These are phyloP conservation scores for Diplogelasinospora grovesii DNA, from an alignment of 495 filamentous ascomycete species.

Conservation along the genomic window DNA sequence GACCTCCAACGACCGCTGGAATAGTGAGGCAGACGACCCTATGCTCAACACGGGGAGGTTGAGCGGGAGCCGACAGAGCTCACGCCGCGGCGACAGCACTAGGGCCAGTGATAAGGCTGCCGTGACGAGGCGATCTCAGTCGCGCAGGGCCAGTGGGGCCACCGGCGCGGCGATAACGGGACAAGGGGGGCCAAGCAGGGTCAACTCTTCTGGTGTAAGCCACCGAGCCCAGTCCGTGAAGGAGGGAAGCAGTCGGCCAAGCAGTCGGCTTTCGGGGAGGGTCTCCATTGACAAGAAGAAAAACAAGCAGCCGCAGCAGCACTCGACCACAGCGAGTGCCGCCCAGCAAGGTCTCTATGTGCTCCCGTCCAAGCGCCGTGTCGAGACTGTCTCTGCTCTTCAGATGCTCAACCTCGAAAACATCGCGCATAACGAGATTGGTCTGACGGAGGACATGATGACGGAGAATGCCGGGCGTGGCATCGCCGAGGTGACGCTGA, in stretches of 20 bases:
- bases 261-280: constrained; percentile 24
- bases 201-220: constrained; percentile 43
- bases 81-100: constrained; percentile 43
- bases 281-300: constrained; percentile 26
- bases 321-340: constrained; percentile 10
- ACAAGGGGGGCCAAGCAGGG: constrained; percentile 34
- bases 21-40: constrained; percentile 65
- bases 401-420: constrained; percentile 90
- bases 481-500: constrained; percentile 75
- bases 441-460: constrained; percentile 81
- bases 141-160: constrained; percentile 57
- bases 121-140: constrained; percentile 40
- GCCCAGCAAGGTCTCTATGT: constrained; percentile 35
- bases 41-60: constrained; percentile 35
- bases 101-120: too few relatives aligned
- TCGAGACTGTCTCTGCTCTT: constrained; percentile 73
- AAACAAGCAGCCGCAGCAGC: constrained; percentile 28
- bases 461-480: constrained; percentile 84
- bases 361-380: constrained; percentile 60
- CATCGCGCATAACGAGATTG: constrained; percentile 73
- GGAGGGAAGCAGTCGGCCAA: constrained; percentile 30
- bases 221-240: constrained; percentile 19
- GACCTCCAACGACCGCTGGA: constrained; percentile 46
- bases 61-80: constrained; percentile 48
- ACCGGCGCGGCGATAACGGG: constrained; percentile 18